Percentiles rank a stretch among this genome's conserved stretches.
Conservation (phyloP, 2,329 filamentous ascomycete species). For the Trichoderma hamatum region DNA sequence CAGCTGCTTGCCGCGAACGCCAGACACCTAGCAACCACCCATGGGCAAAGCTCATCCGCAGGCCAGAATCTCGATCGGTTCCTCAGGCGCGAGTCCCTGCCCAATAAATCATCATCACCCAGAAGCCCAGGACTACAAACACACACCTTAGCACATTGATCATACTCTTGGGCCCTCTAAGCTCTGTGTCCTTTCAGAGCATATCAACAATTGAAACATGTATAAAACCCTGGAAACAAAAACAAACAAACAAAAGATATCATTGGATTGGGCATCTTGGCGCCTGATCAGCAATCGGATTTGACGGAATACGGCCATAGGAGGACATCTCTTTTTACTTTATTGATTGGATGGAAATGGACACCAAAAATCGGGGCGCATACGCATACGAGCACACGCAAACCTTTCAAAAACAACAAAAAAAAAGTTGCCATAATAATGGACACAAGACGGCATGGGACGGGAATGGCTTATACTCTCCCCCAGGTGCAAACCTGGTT, state of each 20-base stretch:
- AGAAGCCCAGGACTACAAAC: background rate
- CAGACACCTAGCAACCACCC: slow-evolving; percentile 45
- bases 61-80: slow-evolving; percentile 38
- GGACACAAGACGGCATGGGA: slow-evolving; percentile 21
- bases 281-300: slow-evolving; percentile 1
- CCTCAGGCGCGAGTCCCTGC: slow-evolving; percentile 37
- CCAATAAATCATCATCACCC: slow-evolving; percentile 26
- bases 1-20: slow-evolving; percentile 46
- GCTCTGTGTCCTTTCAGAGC: background rate
- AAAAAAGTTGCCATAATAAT: slow-evolving; percentile 10
- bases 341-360: background rate
- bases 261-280: background rate
- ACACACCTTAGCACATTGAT: background rate
- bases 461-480: slow-evolving; percentile 22
- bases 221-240: background rate
- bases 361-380: slow-evolving; percentile 3
- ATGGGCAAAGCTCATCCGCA: slow-evolving; percentile 45
- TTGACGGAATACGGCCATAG: slow-evolving; percentile 5
- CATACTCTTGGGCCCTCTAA: background rate
- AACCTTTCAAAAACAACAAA: background rate
- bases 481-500: slow-evolving; percentile 24
- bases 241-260: background rate
- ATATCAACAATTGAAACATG: background rate
- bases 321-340: background rate
- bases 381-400: background rate